Conservation (phyloP, 2,329 filamentous ascomycete genomes). For the Venturia aucupariae region DNA sequence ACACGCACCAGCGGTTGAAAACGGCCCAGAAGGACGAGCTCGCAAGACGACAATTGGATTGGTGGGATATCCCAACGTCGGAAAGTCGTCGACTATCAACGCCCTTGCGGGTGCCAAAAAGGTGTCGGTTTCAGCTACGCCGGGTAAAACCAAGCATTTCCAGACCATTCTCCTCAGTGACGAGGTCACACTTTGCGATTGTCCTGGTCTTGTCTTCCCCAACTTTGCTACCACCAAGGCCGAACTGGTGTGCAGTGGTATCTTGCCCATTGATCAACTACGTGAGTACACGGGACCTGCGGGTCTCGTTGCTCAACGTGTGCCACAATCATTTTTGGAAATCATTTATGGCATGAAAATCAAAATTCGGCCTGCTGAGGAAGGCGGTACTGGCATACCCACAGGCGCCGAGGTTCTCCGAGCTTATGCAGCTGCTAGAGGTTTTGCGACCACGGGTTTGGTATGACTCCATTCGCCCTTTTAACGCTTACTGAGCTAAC, state of each 20-base stretch:
- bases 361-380: slow-evolving; percentile 66
- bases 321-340: slow-evolving; percentile 83
- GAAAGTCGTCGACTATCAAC: slow-evolving; percentile 99
- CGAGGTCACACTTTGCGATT: slow-evolving; percentile 88
- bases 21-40: slow-evolving; percentile 36
- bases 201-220: slow-evolving; percentile 94
- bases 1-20: slow-evolving; percentile 54
- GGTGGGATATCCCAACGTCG: slow-evolving; percentile 96
- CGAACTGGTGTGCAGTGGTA: slow-evolving; percentile 88
- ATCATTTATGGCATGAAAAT: slow-evolving; percentile 92
- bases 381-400: slow-evolving; percentile 82
- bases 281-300: slow-evolving; percentile 86
- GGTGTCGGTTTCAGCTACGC: slow-evolving; percentile 93
- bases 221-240: slow-evolving; percentile 97
- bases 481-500: background rate
- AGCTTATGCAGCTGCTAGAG: slow-evolving; percentile 79
- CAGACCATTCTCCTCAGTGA: slow-evolving; percentile 94
- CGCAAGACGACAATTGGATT: slow-evolving; percentile 81
- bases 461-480: background rate
- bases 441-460: slow-evolving; percentile 80
- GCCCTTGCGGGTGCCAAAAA: slow-evolving; percentile 97
- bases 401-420: slow-evolving; percentile 77
- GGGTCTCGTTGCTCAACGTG: slow-evolving; percentile 70
- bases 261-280: slow-evolving; percentile 92
- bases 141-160: slow-evolving; percentile 98